Evolutionary conservation across 106 monocot species (phyloP), one percentile per base, ranked within the genome.

Genomic region (Ottelia alismoides): DNA sequence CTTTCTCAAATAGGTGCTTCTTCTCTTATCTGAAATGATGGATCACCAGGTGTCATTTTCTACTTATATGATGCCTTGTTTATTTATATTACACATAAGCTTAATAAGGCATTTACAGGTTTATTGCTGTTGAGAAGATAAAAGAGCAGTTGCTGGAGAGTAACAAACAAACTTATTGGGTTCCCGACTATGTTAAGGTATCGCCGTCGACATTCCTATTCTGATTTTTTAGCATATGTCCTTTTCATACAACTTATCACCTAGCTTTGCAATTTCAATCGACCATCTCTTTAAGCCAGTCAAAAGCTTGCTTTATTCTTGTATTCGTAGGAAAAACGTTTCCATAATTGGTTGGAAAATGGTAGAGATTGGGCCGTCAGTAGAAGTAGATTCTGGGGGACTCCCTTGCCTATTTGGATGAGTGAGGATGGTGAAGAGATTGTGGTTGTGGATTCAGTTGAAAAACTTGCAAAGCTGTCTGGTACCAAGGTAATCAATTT

Each of bases 331-430:
- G 89, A 98, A 65, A 89, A 85, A 48, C 67, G 96, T 22, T 98
- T 98, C 71, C 89, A 98, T 56, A 98, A 98, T 55, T 98, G 96
- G 96, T 76, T 98, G 30, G 96, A 98, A 74, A 90, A 90, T 77
- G 96, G 89, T 31, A 79, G 89, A 65, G 96, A 98, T 71, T 98
- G 96, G 96, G 96, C 85, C 54, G 71, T 98, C 58, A 98, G 96
- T 30, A 53, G 96, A 30, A 98, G 85, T 65, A 85, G 96, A 68
- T 98, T 98, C 60, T 98, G 96, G 96, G 96, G 96, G 25, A 98
- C 96, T 51, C 96, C 96, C 66, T 71, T 98, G 29, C 96, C 96
- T 22, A 70, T 98, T 29, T 98, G 96, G 96, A 64, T 85, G 52
- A 98, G 89, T 49, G 72, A 89, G 18, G 96, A 98, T 79, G 79